Base-by-base conservation (phyloP, 305 asterid genomes). In the Striga hermonthica region DNA sequence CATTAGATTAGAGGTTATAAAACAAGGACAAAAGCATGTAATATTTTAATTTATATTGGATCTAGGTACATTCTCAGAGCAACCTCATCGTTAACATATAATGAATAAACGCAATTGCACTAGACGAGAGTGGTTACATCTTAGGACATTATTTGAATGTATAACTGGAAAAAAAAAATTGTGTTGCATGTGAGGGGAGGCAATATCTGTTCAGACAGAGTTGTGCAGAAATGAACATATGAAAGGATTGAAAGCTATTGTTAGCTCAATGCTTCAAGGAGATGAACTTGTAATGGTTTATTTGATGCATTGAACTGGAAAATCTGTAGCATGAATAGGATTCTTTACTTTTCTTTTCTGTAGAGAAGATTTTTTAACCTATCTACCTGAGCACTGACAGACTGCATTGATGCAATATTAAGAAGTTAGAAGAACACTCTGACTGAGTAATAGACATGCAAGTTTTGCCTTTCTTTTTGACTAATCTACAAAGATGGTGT, bases 291-390 rank as follows among this genome's bases (percentile, higher is more conserved):
- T 69, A 40, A 40, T 57, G 53, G 4, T 60, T 9, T 37, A 61
- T 60, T 50, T 38, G 49, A 52, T 28, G 68, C 13, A 53, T 10
- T 61, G 74, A 69, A 50, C 57, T 69, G 63, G 43, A 55, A 41
- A 55, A 10, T 6, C 15, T 48, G 2, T 22, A 22, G 31, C 31
- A 22, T 22, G 2, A 22, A 2, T 2, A 22, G 31, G 31, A 22
- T 22, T 22, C 31, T 22, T 22, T 22, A 22, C 31, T 22, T 22
- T 22, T 22, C 31, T 2, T 22, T 22, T 22, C 31, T 22, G 31
- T 22, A 34, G 7, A 69, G 39, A 16, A 43, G 41, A 37, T 62
- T 4, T 7, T 48, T 48, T 13, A 8, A 2, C 15, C 56, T 50
- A 14, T 50, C 11, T 60, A n/a, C 47, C 48, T 58, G 28, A 48